Evolutionary conservation across 495 filamentous ascomycete genomes (phyloP), one percentile per base, ranked within the genome.

Genomic region (Lindgomyces ingoldianus): DNA sequence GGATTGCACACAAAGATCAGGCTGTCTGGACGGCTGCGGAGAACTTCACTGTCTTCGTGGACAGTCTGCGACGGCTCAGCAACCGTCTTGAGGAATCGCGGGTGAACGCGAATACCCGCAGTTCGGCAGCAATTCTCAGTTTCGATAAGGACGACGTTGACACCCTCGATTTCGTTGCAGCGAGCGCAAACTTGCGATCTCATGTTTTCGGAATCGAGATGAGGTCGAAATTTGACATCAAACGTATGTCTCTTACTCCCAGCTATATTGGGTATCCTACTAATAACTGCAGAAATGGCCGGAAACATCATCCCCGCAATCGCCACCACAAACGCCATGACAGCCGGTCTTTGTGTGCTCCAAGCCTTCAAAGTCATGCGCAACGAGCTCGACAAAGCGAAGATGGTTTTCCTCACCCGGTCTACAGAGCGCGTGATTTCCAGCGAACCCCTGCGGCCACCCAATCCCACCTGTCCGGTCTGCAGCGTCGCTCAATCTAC

Each of bases 291-390:
- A 87, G 84, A 98, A 77, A 99, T 98, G 92, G 94, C 94, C 24
- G 94, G 94, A 53, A 98, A 98, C 70, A 99, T 99, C 70, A 98
- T 99, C 58, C 94, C 94, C 0, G 95, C 94, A 2, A 99, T 99
- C 74, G 94, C 94, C 1, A 99, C 94, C 0, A 97, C 94, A 0
- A 99, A 99, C 73, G 94, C 95, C 12, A 95, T 98, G 75, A 94
- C 93, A 3, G 94, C 94, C 12, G 88, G 90, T 14, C 81, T 99
- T 24, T 98, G 92, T 73, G 94, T 98, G 3, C 78, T 99, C 6
- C 89, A 99, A 74, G 87, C 91, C 1, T 92, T 96, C 79, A 97
- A 96, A 74, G 89, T 98, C 36, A 78, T 99, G 57, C 85, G 83
- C 60, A 83, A 86, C 25, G 87, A 96, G 49, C 84, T 89, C 33